Base-by-base conservation (phyloP, 1,139 yeast genomes). In the Yamadazyma atlantica region DNA sequence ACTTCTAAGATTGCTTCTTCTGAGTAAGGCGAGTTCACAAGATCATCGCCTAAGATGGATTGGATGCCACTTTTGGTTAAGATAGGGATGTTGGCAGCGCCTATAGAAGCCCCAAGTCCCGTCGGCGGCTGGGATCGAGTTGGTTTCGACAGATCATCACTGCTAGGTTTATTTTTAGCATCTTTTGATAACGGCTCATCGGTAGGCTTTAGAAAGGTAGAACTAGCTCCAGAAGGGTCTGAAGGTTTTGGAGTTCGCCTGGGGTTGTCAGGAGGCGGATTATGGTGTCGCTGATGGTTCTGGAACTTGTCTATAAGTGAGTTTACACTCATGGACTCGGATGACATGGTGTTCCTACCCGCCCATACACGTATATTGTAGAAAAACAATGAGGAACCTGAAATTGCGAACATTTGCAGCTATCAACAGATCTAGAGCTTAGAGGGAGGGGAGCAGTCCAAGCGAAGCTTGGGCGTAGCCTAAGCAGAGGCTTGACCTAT, bases 1-100 rank as follows among this genome's bases (percentile, higher is more conserved):
- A 90, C 80, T 47, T 80, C 82, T 19, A 73, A 58, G 28, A 82
- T 70, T 2, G 94, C 75, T 16, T 72, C 68, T 43, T 85, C 90
- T 2, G 85, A 67, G 53, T 69, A 71, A 1, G 82, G 82, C 76
- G 86, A 82, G 18, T 66, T 57, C 4, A 66, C 54, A 8, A 74
- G 64, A 11, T 75, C 71, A 8, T 80, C 70, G 0, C 87, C 88
- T 29, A 82, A 58, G 2, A 80, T 26, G 9, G 41, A 32, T 14
- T 11, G 10, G 3, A 32, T 17, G 3, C 30, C 35, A 9, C 13
- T 28, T 28, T 28, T 28, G 16, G 15, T 21, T 12, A 28, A 16
- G 6, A 28, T 10, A 11, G 12, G 12, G 5, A 8, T 9, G 21
- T 7, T 28, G 4, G 7, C 6, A 10, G 7, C 13, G 12, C 6